Conservation (phyloP, 2,329 filamentous ascomycete species). For the Endoconidiophora polonica region DNA sequence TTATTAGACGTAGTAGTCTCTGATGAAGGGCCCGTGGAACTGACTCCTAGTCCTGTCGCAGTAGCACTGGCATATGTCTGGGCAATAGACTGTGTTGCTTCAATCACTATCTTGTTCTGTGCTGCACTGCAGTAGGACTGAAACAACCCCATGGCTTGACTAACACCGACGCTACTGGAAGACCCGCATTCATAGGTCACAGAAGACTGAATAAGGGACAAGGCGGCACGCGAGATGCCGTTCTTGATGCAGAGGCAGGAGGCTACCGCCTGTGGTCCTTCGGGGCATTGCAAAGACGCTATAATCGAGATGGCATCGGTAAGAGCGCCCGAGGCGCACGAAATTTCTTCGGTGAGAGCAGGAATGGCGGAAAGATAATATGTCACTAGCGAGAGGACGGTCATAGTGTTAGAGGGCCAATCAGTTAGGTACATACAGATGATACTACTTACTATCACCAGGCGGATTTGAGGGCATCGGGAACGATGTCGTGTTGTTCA, state of each 20-base stretch:
- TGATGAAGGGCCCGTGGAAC: slow-evolving; percentile 3
- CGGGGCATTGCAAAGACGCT: slow-evolving; percentile 2
- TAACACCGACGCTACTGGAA: slow-evolving; percentile 27
- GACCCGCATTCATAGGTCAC: slow-evolving; percentile 29
- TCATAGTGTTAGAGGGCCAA: neutral
- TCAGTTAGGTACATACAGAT: slow-evolving; percentile 3
- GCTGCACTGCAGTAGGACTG: slow-evolving; percentile 35
- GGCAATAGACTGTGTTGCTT: slow-evolving; percentile 23
- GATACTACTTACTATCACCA: slow-evolving; percentile 29
- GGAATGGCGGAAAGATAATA: slow-evolving; percentile 38
- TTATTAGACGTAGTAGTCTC: neutral
- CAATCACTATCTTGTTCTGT: slow-evolving; percentile 24
- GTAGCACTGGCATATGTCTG: slow-evolving; percentile 16
- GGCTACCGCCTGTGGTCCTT: slow-evolving; percentile 31
- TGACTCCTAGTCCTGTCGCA: slow-evolving; percentile 4
- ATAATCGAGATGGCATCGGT: slow-evolving; percentile 2
- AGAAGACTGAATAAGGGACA: slow-evolving; percentile 26
- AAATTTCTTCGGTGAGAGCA: slow-evolving; percentile 27
- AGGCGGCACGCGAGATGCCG: slow-evolving; percentile 27
- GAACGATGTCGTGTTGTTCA: slow-evolving; percentile 32
- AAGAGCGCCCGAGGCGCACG: slow-evolving; percentile 29
- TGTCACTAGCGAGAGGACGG: slow-evolving; percentile 23
- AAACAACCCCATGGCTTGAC: slow-evolving; percentile 29
- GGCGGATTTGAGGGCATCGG: slow-evolving; percentile 29
- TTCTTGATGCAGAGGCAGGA: slow-evolving; percentile 36